Evolutionary conservation across 2,329 filamentous ascomycete species (phyloP).

Genomic region (Arthrinium phaeospermum): DNA sequence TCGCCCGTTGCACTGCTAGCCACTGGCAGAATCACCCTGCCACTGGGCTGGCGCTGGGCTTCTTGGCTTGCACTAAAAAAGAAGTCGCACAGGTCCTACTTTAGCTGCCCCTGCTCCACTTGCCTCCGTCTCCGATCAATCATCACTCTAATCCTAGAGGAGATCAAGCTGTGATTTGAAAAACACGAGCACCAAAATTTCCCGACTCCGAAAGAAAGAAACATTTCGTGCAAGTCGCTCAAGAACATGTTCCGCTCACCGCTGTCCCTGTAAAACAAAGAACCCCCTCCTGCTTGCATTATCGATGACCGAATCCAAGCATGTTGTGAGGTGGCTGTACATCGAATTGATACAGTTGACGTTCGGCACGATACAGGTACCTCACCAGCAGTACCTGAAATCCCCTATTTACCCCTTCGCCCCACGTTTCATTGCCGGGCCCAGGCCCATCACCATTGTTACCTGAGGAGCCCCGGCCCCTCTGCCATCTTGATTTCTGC

Average conservation of each 20-base stretch:
- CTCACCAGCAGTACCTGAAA: background rate
- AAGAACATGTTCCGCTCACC: background rate
- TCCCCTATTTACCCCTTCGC: background rate
- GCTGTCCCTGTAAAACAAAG: background rate
- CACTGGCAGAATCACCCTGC: background rate
- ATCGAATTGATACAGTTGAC: slow-evolving; percentile 1
- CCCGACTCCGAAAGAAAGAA: background rate
- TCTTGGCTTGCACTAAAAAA: background rate
- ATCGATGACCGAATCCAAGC: background rate
- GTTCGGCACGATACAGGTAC: background rate
- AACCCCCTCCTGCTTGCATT: background rate
- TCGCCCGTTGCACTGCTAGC: background rate
- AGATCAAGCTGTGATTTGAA: slow-evolving; percentile 10
- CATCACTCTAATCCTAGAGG: slow-evolving; percentile 9
- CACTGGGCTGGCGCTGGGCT: background rate
- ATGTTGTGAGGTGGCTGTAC: background rate
- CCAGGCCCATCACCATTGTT: background rate
- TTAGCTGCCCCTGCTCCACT: background rate
- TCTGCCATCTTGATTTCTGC: background rate
- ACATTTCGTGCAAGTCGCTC: background rate
- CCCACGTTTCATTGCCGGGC: slow-evolving; percentile 4
- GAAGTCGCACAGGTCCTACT: background rate
- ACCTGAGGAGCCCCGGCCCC: background rate
- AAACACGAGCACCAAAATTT: background rate
- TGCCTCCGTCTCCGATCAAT: background rate